Base-by-base conservation (phyloP, 2,329 filamentous ascomycete species). In the Aspergillus hortae region DNA sequence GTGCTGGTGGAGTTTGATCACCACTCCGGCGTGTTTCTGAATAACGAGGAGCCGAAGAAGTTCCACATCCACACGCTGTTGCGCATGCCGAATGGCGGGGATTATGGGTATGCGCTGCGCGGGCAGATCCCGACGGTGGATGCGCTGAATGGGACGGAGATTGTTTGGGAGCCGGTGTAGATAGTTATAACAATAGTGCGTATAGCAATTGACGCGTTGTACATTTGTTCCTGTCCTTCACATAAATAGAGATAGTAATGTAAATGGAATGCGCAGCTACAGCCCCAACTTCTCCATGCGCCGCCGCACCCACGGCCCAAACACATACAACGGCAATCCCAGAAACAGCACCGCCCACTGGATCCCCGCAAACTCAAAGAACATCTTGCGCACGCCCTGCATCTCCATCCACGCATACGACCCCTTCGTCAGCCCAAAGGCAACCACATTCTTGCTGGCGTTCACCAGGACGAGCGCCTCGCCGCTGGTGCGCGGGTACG, bases 41-140 rank as follows among this genome's bases (percentile, higher is more conserved):
- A 79, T 1, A 92, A 92, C 64, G 76, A 77, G 46, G 81, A 88
- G 68, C 88, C 88, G 0, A 84, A 84, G 30, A 89, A 88, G 68
- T 92, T 89, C 61, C 89, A 92, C 61, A 88, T 89, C 19, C 89
- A 92, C 66, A 92, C 88, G 0, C 71, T 90, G 48, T 70, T 89
- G 56, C 71, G 89, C 33, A 85, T 82, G 30, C 89, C 89, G 0
- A 92, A 92, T 67, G 83, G 74, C 0, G 89, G 88, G 0, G 89
- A 92, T 64, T 92, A 92, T 65, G 88, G 89, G 0, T 80, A 77
- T 58, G 80, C 77, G 9, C 62, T 82, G 58, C 68, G 75, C 49
- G 57, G 62, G 19, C 51, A 66, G 54, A 64, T 73, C 44, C 70
- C 68, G 6, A 58, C 61, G 7, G 56, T 70, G 2, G 66, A 72